phyloP scores from a whole-genome alignment of 2,329 filamentous ascomycete species.

The Calonectria honghensis region DNA sequence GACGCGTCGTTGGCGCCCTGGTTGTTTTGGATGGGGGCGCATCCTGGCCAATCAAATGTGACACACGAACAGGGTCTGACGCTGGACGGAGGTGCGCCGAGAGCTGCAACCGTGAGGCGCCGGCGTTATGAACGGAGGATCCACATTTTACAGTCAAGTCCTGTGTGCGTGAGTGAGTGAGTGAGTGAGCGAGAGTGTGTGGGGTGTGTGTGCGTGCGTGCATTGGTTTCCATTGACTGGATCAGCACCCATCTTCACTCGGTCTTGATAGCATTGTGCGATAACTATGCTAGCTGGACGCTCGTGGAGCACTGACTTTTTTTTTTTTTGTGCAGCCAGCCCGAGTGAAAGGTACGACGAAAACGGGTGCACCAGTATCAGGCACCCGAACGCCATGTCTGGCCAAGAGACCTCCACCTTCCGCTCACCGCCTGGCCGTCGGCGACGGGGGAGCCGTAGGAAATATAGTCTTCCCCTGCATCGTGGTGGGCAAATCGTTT shows the following conservation, averaged over 20 bases:
- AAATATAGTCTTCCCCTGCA: constrained; percentile 29
- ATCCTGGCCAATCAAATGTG: constrained; percentile 33
- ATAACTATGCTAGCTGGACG: constrained; percentile 11
- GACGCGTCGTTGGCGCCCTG: constrained; percentile 24
- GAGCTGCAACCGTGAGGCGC: constrained; percentile 36
- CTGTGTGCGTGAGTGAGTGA: neutral
- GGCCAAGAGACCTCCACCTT: neutral
- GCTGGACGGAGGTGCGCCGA: constrained; percentile 33
- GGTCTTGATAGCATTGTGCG: constrained; percentile 14
- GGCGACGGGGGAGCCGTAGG: constrained; percentile 8
- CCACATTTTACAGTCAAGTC: constrained; percentile 28
- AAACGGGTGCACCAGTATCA: constrained; percentile 6
- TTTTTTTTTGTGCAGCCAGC: neutral
- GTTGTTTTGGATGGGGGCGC: constrained; percentile 36
- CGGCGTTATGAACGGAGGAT: constrained; percentile 38
- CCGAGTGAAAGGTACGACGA: constrained; percentile 5
- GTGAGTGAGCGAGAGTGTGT: too few species aligned
- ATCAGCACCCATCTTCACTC: constrained; percentile 15
- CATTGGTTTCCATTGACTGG: constrained; percentile 19
- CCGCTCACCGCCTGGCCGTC: constrained; percentile 8
- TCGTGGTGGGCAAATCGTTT: constrained; percentile 10
- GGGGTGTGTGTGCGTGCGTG: neutral
- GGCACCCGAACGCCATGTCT: constrained; percentile 11
- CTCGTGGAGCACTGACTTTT: constrained; percentile 12
- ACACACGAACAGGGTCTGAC: constrained; percentile 28